These are phyloP conservation scores for Vaccinium corymbosum DNA, from an alignment of 148 eudicot species.

Conservation along the genomic window DNA sequence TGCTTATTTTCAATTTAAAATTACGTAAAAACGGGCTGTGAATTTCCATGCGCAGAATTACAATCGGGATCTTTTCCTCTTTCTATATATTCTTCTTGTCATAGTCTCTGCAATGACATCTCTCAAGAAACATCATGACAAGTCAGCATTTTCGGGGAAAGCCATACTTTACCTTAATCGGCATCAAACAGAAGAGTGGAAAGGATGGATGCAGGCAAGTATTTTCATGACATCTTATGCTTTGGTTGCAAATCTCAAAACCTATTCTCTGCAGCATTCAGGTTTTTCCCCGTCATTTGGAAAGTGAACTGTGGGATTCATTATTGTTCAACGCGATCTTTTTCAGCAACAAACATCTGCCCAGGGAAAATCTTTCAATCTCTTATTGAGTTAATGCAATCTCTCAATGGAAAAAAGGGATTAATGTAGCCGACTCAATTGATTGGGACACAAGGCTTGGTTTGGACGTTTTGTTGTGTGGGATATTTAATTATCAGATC, in stretches of 20 bases:
- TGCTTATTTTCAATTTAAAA: background rate
- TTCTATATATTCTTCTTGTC: constrained; percentile 65
- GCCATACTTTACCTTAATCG: constrained; percentile 78
- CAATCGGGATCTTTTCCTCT: constrained; percentile 86
- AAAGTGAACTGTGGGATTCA: background rate
- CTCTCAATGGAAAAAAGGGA: too few species aligned
- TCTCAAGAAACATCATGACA: constrained; percentile 80
- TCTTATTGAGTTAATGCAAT: background rate
- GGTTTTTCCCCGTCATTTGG: background rate
- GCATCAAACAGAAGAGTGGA: constrained; percentile 98
- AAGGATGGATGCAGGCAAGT: constrained; percentile 99
- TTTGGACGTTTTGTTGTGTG: background rate
- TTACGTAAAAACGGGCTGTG: background rate
- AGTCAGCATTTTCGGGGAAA: constrained; percentile 84
- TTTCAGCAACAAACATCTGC: background rate
- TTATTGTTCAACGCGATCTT: background rate
- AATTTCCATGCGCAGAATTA: constrained; percentile 56
- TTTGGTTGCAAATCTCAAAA: background rate
- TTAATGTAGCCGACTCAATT: too few species aligned
- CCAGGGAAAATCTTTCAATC: background rate
- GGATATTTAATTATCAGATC: background rate
- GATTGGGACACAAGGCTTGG: too few species aligned
- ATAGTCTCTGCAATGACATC: constrained; percentile 80
- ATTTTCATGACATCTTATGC: background rate
- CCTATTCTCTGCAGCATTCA: background rate